Base-by-base conservation (phyloP, 116 monocot genomes). In the Posidonia oceanica region DNA sequence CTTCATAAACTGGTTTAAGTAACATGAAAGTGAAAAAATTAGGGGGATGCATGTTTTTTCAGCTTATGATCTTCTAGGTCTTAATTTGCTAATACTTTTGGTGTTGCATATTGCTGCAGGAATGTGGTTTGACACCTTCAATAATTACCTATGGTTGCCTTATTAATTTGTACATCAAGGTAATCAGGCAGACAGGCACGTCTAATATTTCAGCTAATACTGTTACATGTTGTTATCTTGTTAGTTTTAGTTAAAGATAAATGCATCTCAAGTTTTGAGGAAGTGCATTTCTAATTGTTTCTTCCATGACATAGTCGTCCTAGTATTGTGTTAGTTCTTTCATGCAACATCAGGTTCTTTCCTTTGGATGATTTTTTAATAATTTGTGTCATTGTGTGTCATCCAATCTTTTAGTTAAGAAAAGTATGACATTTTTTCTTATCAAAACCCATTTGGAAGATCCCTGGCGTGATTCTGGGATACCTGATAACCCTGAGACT, bases 61-160 rank as follows among this genome's bases (percentile, higher is more conserved):
- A 40, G 38, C 38, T 64, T 64, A 5, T 40, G 2, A 11, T 65
- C 41, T 65, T 40, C 18, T 1, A 16, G 40, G n/a, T 29, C 18
- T 40, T n/a, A 1, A 68, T 29, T 39, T 14, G 13, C 23, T 64
- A 11, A 64, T 64, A 16, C 40, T 64, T 68, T 68, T 36, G 23
- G 7, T 7, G 41, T 65, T 41, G 14, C 40, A n/a, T 21, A 64
- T 59, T 64, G 18, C n/a, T 86, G 54, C 84, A 98, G 98, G 98
- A 99, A 75, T 90, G 85, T 77, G 87, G 93, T 41, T 90, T 93
- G 74, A 61, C 76, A 38, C 93, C 90, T 71, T 99, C 90, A 62
- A 68, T 99, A 37, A 83, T 99, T 67, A 93, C 72, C 69, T 99
- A 99, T 78, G 93, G 93, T 14, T 93, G 98, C 73, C 90, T 99